Base-by-base conservation (phyloP, 495 filamentous ascomycete genomes). In the Rusavskia elegans region DNA sequence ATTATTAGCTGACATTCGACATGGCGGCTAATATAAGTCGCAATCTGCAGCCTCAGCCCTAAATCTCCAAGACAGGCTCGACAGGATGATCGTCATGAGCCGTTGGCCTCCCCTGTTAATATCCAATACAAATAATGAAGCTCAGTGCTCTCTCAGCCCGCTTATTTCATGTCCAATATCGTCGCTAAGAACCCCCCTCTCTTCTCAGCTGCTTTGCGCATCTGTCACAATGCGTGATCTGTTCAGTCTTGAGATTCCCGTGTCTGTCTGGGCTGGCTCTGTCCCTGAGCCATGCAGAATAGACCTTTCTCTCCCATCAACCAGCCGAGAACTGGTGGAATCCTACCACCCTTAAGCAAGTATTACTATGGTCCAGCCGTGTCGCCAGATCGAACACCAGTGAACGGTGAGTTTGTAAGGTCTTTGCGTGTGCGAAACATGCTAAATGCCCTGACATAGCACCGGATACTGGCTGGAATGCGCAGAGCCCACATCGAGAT, bases 281-380 rank as follows among this genome's bases (percentile, higher is more conserved):
- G 9, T n/a, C 44, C 23, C 6, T 13, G 44, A 46, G 44, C 44
- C 23, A 46, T 46, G 44, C 44, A 45, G 20, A 45, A 45, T 5
- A 45, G 41, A 23, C 41, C 41, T 23, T 45, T 45, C 41, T 45
- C 41, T 23, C 41, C 41, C 10, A 45, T 14, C 41, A 45, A 45
- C 20, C 41, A 14, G 11, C 44, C 17, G 23, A 17, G 44, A 11
- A 25, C 44, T 46, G 44, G 44, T 27, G 44, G 44, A 19, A 39
- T 50, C 6, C 29, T 50, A 27, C 50, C 50, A 23, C 50, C 50
- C 7, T 5, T 52, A 19, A 52, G 50, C 37, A 52, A 52, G 25
- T 52, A 52, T 17, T 52, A 52, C 50, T 52, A 52, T 29, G 50
- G 50, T 25, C 50, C 50, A 7, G 50, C 50, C 2, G 44, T 46